These are phyloP conservation scores for Lactarius psammicola DNA, from an alignment of 768 basidiomycete species.

Conservation along the genomic window DNA sequence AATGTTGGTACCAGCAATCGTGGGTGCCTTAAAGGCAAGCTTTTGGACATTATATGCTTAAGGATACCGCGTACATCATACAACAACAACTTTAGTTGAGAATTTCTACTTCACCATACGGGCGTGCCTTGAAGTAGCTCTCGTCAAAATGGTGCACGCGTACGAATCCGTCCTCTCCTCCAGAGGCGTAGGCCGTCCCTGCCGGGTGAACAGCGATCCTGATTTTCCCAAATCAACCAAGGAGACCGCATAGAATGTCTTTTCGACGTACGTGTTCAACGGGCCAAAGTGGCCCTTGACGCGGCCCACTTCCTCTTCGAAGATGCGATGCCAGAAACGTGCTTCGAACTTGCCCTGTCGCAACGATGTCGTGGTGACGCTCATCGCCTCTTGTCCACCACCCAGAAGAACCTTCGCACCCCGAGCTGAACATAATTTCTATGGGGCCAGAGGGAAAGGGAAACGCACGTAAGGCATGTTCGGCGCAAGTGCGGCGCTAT, in stretches of 20 bases:
- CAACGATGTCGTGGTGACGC: conserved; percentile 89
- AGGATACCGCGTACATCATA: conserved; percentile 4
- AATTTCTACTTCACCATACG: conserved; percentile 86
- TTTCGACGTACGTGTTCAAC: conserved; percentile 80
- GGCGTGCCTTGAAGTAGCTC: conserved; percentile 86
- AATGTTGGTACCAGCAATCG: too few species aligned
- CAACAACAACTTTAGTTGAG: conserved; percentile 44
- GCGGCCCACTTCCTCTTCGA: conserved; percentile 95
- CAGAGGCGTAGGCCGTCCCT: conserved; percentile 87
- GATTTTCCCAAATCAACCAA: conserved; percentile 6
- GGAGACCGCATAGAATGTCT: conserved; percentile 10
- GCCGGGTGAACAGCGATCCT: conserved; percentile 92
- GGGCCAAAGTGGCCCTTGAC: conserved; percentile 98
- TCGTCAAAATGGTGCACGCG: conserved; percentile 94
- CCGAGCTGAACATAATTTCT: not conserved
- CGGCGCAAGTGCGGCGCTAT: conserved; percentile 87
- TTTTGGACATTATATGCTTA: conserved; percentile 1
- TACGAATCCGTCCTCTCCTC: conserved; percentile 94
- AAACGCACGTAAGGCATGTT: conserved; percentile 74
- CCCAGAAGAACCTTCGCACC: conserved; percentile 73
- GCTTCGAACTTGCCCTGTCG: conserved; percentile 98
- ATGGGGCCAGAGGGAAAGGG: not conserved
- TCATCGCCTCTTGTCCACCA: conserved; percentile 98
- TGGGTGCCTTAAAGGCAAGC: not conserved
- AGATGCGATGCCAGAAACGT: conserved; percentile 95